phyloP scores from a whole-genome alignment of 495 filamentous ascomycete genomes.

The Talaromyces proteolyticus region DNA sequence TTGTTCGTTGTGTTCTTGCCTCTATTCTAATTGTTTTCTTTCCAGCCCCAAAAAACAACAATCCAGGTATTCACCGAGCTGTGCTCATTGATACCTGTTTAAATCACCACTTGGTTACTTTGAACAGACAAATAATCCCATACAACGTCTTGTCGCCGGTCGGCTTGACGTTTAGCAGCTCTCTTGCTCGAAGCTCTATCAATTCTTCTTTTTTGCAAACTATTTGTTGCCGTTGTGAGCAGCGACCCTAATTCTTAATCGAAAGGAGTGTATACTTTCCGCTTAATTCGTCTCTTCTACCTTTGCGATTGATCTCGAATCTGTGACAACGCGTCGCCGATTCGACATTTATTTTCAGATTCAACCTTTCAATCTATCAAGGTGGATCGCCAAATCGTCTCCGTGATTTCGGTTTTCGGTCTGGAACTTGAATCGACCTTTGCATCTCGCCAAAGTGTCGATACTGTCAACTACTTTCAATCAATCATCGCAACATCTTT shows the following conservation, averaged over 20 bases:
- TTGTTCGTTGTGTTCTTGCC: constrained; percentile 44
- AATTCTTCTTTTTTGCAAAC: constrained; percentile 12
- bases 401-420: constrained; percentile 9
- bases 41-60: constrained; percentile 23
- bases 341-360: not conserved
- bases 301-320: not conserved
- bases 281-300: not conserved
- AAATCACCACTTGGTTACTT: constrained; percentile 14
- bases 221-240: constrained; percentile 5
- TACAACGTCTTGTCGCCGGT: constrained; percentile 43
- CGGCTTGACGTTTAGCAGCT: constrained; percentile 40
- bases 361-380: not conserved
- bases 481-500: constrained; percentile 6
- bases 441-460: not conserved
- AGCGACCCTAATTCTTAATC: not conserved
- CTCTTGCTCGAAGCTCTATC: constrained; percentile 50
- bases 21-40: constrained; percentile 37
- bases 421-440: constrained; percentile 4
- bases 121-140: constrained; percentile 10
- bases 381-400: constrained; percentile 7
- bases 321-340: not conserved
- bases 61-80: constrained; percentile 27
- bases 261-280: constrained; percentile 1
- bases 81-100: constrained; percentile 32
- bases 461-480: not conserved